These are phyloP conservation scores for Xylariaceae sp. DNA, from an alignment of 2,329 filamentous ascomycete species.

Conservation along the genomic window DNA sequence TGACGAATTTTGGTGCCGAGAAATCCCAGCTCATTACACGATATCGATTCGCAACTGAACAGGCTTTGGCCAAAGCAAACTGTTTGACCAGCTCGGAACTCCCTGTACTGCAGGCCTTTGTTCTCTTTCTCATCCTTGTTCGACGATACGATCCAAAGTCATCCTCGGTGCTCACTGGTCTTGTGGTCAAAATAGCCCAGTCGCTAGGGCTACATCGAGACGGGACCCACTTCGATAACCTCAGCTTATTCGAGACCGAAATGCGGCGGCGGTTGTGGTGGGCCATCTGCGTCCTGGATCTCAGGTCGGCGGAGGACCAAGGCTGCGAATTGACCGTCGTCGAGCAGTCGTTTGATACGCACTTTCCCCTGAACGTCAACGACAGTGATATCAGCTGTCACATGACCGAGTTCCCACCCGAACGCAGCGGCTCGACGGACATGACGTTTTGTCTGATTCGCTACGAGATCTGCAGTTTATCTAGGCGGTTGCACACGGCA, in stretches of 20 bases:
- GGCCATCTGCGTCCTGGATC: conserved; percentile 54
- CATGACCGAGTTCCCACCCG: conserved; percentile 41
- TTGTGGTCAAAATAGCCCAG: conserved; percentile 53
- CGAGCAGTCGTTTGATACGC: conserved; percentile 46
- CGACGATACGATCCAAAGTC: conserved; percentile 48
- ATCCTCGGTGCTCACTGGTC: conserved; percentile 59
- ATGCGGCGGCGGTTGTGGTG: conserved; percentile 60
- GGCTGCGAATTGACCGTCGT: conserved; percentile 47
- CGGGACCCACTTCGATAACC: conserved; percentile 44
- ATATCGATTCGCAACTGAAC: conserved; percentile 52
- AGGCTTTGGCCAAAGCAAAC: conserved; percentile 55
- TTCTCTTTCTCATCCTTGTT: conserved; percentile 52
- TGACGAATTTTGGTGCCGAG: conserved; percentile 44
- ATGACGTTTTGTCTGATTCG: conserved; percentile 42
- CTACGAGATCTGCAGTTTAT: conserved; percentile 40
- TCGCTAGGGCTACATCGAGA: conserved; percentile 55
- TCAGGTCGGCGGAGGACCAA: conserved; percentile 55
- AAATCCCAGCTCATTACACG: conserved; percentile 42
- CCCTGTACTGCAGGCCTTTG: conserved; percentile 55
- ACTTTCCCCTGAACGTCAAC: conserved; percentile 53
- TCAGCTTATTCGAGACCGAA: conserved; percentile 57
- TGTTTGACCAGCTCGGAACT: conserved; percentile 57
- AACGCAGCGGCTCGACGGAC: conserved; percentile 50
- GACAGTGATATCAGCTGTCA: conserved; percentile 47
- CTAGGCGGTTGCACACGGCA: conserved; percentile 36